Percentiles rank a stretch among this genome's conserved stretches.
These are phyloP conservation scores for Apophysomyces elegans DNA, from an alignment of 371 early-diverging fungal species.

Conservation along the genomic window DNA sequence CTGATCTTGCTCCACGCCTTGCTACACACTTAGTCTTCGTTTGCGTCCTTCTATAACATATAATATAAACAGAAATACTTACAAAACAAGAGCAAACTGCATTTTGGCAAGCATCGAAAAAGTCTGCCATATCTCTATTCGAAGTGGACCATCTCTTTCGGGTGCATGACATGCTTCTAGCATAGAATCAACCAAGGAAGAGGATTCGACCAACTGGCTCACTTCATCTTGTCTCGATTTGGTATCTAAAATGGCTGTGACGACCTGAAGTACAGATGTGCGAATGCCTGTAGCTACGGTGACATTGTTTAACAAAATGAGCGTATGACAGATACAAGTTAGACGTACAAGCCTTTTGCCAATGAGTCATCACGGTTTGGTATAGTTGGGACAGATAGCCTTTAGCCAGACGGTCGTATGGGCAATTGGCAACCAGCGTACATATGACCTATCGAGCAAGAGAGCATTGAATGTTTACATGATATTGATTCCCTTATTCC, in stretches of 20 bases:
- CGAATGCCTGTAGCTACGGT: slow-evolving; percentile 13
- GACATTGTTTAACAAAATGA: not conserved
- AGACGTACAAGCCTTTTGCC: slow-evolving; percentile 13
- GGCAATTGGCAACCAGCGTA: slow-evolving; percentile 44
- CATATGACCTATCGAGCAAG: slow-evolving; percentile 21
- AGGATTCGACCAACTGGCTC: slow-evolving; percentile 1
- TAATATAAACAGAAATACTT: slow-evolving; percentile 10
- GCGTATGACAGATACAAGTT: not conserved
- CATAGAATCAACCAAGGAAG: slow-evolving; percentile 18
- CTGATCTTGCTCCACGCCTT: slow-evolving; percentile 23
- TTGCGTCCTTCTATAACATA: no score
- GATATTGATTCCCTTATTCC: not conserved
- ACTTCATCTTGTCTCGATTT: slow-evolving; percentile 18
- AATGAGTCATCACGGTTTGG: slow-evolving; percentile 24
- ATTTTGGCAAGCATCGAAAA: slow-evolving; percentile 25
- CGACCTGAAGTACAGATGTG: slow-evolving; percentile 38
- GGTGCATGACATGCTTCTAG: slow-evolving; percentile 12
- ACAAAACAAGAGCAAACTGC: slow-evolving; percentile 18
- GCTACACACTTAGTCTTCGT: slow-evolving; percentile 1
- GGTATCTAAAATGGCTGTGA: slow-evolving; percentile 42
- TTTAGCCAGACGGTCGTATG: slow-evolving; percentile 51
- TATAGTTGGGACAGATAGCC: slow-evolving; percentile 43
- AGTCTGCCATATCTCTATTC: slow-evolving; percentile 23
- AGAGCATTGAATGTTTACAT: not conserved
- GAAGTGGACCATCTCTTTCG: slow-evolving; percentile 7